These are phyloP conservation scores for Lentinula detonsa DNA, from an alignment of 768 basidiomycete species.

Conservation along the genomic window DNA sequence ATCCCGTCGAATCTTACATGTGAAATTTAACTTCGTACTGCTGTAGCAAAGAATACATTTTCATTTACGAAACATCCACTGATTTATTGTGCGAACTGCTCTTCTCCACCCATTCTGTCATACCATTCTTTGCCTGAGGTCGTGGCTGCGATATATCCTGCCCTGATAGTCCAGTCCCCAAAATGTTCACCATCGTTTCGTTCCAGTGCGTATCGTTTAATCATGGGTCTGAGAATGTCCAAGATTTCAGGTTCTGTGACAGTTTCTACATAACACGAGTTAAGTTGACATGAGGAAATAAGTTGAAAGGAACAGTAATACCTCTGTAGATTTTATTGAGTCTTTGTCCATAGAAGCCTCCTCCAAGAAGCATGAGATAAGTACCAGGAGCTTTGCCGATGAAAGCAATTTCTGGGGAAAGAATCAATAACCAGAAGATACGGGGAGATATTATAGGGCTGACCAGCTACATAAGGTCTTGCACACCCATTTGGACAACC, in stretches of 20 bases:
- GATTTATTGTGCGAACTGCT: conserved; percentile 27
- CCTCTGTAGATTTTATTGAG: conserved; percentile 95
- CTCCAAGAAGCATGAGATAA: conserved; percentile 94
- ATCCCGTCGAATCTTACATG: not conserved
- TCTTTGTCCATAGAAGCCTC: conserved; percentile 90
- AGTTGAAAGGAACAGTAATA: conserved; percentile 18
- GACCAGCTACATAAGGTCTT: conserved; percentile 86
- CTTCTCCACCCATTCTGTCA: conserved; percentile 77
- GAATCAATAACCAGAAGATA: not conserved
- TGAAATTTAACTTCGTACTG: not conserved
- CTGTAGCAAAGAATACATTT: not conserved
- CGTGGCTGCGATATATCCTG: conserved; percentile 84
- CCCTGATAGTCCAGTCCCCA: conserved; percentile 91
- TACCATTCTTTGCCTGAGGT: conserved; percentile 85
- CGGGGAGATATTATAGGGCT: conserved; percentile 12
- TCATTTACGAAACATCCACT: not conserved
- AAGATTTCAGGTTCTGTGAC: conserved; percentile 92
- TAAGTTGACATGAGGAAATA: not conserved
- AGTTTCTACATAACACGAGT: conserved; percentile 43
- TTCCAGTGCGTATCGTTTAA: conserved; percentile 89
- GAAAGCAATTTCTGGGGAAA: conserved; percentile 77
- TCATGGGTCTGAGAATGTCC: conserved; percentile 86
- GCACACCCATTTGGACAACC: conserved; percentile 95
- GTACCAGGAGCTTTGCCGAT: conserved; percentile 93
- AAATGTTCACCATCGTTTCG: conserved; percentile 85